These are phyloP conservation scores for Fusarium acutatum DNA, from an alignment of 2,329 filamentous ascomycete species.

Conservation along the genomic window DNA sequence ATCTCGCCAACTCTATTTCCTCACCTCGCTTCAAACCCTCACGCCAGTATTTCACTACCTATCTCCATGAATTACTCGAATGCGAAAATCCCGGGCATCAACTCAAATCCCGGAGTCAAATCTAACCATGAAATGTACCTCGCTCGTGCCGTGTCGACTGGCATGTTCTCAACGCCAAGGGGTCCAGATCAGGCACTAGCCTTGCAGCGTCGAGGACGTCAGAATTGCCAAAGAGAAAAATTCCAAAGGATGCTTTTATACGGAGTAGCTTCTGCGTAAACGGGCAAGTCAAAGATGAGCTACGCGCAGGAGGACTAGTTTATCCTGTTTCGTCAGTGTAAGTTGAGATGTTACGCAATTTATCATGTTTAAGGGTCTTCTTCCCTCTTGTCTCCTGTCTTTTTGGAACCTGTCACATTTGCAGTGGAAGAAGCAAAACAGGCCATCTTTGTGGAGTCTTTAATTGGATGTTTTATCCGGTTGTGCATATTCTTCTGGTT, in stretches of 20 bases:
- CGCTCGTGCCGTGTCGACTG: not conserved
- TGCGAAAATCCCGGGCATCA: not conserved
- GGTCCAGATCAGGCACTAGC: not conserved
- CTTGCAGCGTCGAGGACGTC: not conserved
- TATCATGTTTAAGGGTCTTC: not conserved
- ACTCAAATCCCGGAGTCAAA: no score
- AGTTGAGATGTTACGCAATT: not conserved
- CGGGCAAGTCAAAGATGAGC: not conserved
- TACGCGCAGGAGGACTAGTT: not conserved
- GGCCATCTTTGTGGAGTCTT: not conserved
- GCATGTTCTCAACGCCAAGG: slow-evolving; percentile 3
- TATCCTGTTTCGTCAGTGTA: not conserved
- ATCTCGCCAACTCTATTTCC: slow-evolving; percentile 6
- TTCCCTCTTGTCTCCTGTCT: slow-evolving; percentile 7
- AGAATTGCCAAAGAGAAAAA: not conserved
- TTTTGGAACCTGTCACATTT: slow-evolving; percentile 23
- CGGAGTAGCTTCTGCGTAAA: not conserved
- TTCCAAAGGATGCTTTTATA: not conserved
- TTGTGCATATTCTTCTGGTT: not conserved
- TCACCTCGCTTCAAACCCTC: not conserved
- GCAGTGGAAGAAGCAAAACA: not conserved
- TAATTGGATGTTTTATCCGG: not conserved
- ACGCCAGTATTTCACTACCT: not conserved
- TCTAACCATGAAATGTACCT: not conserved
- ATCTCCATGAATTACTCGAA: not conserved